Conservation (phyloP, 345 rosid species). For the Eucalyptus brandiana region DNA sequence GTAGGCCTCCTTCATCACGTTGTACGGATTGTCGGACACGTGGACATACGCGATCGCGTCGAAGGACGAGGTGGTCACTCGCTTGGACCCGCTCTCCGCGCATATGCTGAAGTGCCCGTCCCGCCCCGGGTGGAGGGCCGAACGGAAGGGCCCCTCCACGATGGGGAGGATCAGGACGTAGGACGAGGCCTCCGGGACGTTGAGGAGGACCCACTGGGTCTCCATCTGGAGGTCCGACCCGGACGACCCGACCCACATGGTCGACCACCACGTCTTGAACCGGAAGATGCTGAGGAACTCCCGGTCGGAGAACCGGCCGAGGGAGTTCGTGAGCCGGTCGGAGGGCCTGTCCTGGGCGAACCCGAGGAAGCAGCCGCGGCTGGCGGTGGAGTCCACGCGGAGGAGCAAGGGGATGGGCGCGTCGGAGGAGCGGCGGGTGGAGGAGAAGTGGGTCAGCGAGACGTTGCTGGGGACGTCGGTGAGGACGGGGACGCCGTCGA, state of each 20-base stretch:
- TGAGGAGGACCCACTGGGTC: conserved; percentile 66
- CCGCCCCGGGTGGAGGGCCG: conserved; percentile 52
- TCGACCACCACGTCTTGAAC: conserved; percentile 92
- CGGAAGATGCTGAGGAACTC: conserved; percentile 58
- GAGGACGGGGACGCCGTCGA: conserved; percentile 39
- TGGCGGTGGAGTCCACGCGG: conserved; percentile 34
- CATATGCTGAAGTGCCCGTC: conserved; percentile 41
- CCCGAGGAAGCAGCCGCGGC: conserved; percentile 63
- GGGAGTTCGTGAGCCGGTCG: conserved; percentile 30
- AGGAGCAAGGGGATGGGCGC: conserved; percentile 41
- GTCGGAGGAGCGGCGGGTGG: conserved; percentile 23
- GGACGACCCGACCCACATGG: conserved; percentile 66
- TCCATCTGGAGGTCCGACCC: conserved; percentile 80
- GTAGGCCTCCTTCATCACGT: conserved; percentile 70
- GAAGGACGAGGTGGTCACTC: conserved; percentile 37
- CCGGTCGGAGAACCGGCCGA: conserved; percentile 48
- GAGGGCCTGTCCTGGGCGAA: conserved; percentile 32
- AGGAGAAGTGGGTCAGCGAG: conserved; percentile 31
- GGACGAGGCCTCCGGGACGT: conserved; percentile 48
- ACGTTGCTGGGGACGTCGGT: conserved; percentile 59
- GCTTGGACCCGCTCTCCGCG: conserved; percentile 66
- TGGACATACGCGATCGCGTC: conserved; percentile 66
- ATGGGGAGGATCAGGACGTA: conserved; percentile 53
- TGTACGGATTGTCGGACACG: conserved; percentile 57
- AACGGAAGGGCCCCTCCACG: conserved; percentile 60